phyloP scores from a whole-genome alignment of 306 rosid species.

The Inga laurina region DNA sequence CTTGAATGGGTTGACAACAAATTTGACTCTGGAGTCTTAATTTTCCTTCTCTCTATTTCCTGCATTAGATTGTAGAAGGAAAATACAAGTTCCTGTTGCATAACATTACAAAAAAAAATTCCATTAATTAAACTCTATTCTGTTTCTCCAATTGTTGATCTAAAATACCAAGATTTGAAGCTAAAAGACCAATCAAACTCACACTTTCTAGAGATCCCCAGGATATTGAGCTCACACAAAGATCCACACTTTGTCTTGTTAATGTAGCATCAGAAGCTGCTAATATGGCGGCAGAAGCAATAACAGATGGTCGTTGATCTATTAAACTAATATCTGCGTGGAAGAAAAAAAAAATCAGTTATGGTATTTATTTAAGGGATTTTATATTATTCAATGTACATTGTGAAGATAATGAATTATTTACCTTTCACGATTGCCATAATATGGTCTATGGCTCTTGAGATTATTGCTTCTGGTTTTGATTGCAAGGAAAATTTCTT shows the following conservation, averaged over 20 bases:
- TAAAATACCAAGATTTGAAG: background rate
- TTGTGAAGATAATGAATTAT: background rate
- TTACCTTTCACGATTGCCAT: slow-evolving; percentile 65
- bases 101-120: slow-evolving; percentile 1
- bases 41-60: slow-evolving; percentile 45
- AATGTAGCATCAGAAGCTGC: slow-evolving; percentile 61
- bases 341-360: slow-evolving; percentile 6
- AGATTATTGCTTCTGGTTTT: slow-evolving; percentile 45
- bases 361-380: background rate
- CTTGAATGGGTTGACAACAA: slow-evolving; percentile 43
- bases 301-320: slow-evolving; percentile 65
- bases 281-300: slow-evolving; percentile 81
- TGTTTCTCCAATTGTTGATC: background rate
- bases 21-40: slow-evolving; percentile 55
- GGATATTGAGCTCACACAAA: slow-evolving; percentile 48
- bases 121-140: slow-evolving; percentile 11
- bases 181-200: slow-evolving; percentile 32
- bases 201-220: slow-evolving; percentile 71
- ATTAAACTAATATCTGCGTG: slow-evolving; percentile 60
- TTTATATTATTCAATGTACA: background rate
- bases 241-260: slow-evolving; percentile 52
- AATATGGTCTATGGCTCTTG: slow-evolving; percentile 54
- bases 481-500: slow-evolving; percentile 52
- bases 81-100: slow-evolving; percentile 68
- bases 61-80: slow-evolving; percentile 70